Conservation (phyloP, 1,139 yeast species). For the Yamadazyma atlantica region DNA sequence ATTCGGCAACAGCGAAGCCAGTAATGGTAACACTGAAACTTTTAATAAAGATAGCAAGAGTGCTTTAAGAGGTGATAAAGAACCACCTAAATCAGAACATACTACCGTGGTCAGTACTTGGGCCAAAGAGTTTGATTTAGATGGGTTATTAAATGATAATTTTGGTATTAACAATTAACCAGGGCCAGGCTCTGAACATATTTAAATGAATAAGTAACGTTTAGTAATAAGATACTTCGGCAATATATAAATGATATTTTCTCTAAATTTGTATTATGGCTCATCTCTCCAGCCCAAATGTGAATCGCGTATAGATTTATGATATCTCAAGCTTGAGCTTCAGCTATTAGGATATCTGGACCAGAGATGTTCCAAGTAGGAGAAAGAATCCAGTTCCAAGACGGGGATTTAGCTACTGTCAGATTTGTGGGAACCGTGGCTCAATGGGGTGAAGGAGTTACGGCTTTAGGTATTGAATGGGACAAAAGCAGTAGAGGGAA, state of each 20-base stretch:
- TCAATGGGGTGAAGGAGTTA: slow-evolving; percentile 55
- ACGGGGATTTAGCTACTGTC: slow-evolving; percentile 60
- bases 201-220: not conserved
- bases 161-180: slow-evolving; percentile 1
- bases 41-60: slow-evolving; percentile 35
- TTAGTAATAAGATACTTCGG: not conserved
- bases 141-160: slow-evolving; percentile 56
- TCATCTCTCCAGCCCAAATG: not conserved
- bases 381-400: slow-evolving; percentile 43
- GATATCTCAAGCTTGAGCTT: no score
- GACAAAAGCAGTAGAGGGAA: slow-evolving; percentile 71
- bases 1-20: slow-evolving; percentile 15
- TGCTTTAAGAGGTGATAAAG: slow-evolving; percentile 45
- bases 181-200: not conserved
- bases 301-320: no score
- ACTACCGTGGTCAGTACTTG: slow-evolving; percentile 84
- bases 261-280: no score
- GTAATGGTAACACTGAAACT: slow-evolving; percentile 18
- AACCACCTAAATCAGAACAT: slow-evolving; percentile 61
- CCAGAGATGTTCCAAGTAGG: slow-evolving; percentile 22
- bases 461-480: slow-evolving; percentile 86
- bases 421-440: slow-evolving; percentile 56
- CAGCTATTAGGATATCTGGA: no score
- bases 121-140: slow-evolving; percentile 94
- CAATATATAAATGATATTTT: not conserved